These are phyloP conservation scores for Apophysomyces ossiformis DNA, from an alignment of 371 early-diverging fungal species.

Conservation along the genomic window DNA sequence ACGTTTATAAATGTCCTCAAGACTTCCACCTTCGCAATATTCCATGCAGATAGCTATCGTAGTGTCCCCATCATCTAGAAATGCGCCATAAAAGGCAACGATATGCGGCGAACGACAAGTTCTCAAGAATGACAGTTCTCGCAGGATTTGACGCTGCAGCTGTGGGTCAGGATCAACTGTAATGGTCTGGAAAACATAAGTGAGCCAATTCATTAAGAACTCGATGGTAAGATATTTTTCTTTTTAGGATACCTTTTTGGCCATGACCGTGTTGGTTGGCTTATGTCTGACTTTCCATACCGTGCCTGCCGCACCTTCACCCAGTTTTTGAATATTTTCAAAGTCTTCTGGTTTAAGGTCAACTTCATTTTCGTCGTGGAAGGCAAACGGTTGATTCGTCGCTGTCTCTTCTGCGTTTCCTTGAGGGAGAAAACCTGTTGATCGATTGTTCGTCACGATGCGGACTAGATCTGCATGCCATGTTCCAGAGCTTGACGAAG, in stretches of 20 bases:
- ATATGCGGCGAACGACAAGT: constrained; percentile 91
- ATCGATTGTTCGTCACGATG: constrained; percentile 36
- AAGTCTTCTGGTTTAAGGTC: constrained; percentile 63
- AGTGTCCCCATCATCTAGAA: constrained; percentile 82
- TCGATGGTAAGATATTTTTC: too few species aligned
- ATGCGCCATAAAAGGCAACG: constrained; percentile 93
- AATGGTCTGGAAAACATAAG: constrained; percentile 48
- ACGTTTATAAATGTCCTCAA: constrained; percentile 80
- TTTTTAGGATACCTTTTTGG: constrained; percentile 72
- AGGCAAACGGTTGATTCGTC: background rate
- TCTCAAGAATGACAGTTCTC: constrained; percentile 87
- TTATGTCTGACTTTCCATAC: constrained; percentile 85
- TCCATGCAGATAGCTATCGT: constrained; percentile 94
- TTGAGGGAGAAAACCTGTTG: constrained; percentile 19
- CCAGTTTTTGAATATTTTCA: constrained; percentile 72
- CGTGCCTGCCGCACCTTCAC: constrained; percentile 93
- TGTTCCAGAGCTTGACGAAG: constrained; percentile 21
- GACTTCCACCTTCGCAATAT: constrained; percentile 85
- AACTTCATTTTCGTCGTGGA: constrained; percentile 25
- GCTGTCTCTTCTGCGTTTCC: background rate
- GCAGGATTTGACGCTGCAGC: constrained; percentile 81
- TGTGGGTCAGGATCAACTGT: constrained; percentile 70
- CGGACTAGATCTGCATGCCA: constrained; percentile 44
- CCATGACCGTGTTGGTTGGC: constrained; percentile 85
- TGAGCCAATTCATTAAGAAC: too few species aligned